A percentile compares a stretch with the other conserved stretches of the same genome.
These are phyloP conservation scores for Lecanosticta acicola DNA, from an alignment of 2,329 filamentous ascomycete genomes.

Conservation along the genomic window DNA sequence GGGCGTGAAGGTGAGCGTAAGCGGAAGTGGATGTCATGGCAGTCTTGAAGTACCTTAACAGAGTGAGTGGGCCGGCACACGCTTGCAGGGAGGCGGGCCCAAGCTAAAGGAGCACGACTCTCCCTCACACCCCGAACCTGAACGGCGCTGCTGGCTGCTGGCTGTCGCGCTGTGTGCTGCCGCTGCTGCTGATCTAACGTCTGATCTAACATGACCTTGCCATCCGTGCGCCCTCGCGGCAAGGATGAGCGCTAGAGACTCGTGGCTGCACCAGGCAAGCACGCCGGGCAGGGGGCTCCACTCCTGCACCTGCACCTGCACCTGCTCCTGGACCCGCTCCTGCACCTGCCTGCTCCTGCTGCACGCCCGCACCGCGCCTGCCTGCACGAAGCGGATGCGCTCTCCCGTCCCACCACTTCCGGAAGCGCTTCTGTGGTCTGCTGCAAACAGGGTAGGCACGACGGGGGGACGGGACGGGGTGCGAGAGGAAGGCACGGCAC, in stretches of 20 bases:
- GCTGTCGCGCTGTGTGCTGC: neutral
- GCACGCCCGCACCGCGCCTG: too few species aligned
- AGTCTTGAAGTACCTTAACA: conserved; percentile 11
- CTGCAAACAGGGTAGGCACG: too few species aligned
- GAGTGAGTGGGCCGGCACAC: conserved; percentile 17
- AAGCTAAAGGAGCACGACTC: conserved; percentile 3
- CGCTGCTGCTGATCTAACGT: neutral
- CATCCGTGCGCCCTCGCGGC: neutral
- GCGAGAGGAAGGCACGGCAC: too few species aligned
- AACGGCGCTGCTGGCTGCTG: too few species aligned
- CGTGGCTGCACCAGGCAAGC: neutral
- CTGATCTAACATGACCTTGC: neutral
- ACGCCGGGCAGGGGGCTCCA: neutral
- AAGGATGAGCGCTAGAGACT: too few species aligned
- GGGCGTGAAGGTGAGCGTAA: conserved; percentile 7
- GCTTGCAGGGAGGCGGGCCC: conserved; percentile 12
- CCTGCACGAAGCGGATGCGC: neutral
- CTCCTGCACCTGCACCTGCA: neutral
- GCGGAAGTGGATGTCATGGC: conserved; percentile 17
- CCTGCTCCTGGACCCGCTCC: too few species aligned
- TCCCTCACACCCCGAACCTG: too few species aligned
- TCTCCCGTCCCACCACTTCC: neutral
- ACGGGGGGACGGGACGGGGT: too few species aligned
- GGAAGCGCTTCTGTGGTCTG: neutral
- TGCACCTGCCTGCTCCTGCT: too few species aligned